phyloP scores from a whole-genome alignment of 495 filamentous ascomycete genomes.

The Hyaloscypha hepaticicola region DNA sequence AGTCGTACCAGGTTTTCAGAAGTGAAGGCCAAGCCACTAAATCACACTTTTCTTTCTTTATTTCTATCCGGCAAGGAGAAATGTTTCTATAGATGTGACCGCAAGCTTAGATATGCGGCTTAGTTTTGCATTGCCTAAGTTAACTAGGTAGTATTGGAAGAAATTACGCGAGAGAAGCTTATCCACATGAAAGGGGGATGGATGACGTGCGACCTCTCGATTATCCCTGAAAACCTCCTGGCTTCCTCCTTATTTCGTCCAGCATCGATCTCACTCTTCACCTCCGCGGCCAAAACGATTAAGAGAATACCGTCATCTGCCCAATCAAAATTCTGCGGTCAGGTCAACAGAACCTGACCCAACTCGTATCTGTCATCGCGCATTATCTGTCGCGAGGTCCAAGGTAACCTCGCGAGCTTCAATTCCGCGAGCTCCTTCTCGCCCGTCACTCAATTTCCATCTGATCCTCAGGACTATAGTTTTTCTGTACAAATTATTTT shows the following conservation, averaged over 20 bases:
- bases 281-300: neutral
- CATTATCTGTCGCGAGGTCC: neutral
- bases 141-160: too few relatives aligned
- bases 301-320: neutral
- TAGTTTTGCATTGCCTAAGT: too few relatives aligned
- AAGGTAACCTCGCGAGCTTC: neutral
- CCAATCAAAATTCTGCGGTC: neutral
- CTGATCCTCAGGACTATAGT: constrained; percentile 41
- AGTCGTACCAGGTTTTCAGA: too few relatives aligned
- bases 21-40: too few relatives aligned
- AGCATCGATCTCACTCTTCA: neutral
- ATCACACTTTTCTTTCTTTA: too few relatives aligned
- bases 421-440: neutral
- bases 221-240: neutral
- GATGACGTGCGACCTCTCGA: neutral
- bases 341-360: neutral
- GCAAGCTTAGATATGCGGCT: too few relatives aligned
- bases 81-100: too few relatives aligned
- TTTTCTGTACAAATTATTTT: constrained; percentile 43
- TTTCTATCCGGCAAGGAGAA: too few relatives aligned
- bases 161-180: neutral
- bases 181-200: neutral
- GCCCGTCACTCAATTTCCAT: neutral
- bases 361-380: neutral
- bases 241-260: neutral